Evolutionary conservation across 768 basidiomycete species (phyloP), one percentile per base, ranked within the genome.

Genomic region (Dioszegia hungarica): DNA sequence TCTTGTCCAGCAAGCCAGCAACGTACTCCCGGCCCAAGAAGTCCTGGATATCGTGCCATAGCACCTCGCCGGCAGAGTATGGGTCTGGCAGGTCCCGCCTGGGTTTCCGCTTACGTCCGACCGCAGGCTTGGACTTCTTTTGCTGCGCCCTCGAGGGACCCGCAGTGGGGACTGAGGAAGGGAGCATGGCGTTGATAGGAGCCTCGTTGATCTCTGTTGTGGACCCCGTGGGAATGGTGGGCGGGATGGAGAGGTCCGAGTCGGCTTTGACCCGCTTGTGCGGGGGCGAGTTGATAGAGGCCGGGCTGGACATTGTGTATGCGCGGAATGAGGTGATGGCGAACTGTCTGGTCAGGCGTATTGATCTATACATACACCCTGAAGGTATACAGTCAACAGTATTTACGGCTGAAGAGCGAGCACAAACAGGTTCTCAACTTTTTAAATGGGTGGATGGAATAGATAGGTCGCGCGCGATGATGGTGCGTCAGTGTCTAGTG

Each of bases 51-150:
- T 95, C 90, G 46, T 80, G 82, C 76, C 82, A 84, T 27, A 88
- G 77, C 11, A 92, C 86, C 66, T 91, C 89, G 22, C 86, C 87
- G 15, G 82, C 63, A 2, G 89, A 86, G 66, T 82, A 86, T 0
- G 82, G 79, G 45, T 89, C 89, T 1, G 84, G 83, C 1, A 81
- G 57, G 1, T 66, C 49, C 25, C 69, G 63, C 63, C 31, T 74
- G 77, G 76, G 80, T 75, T 68, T 77, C 67, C 50, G 57, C 33
- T 64, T 59, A 58, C 61, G 60, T 36, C 50, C 38, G 38, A 52
- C 54, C 17, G 36, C 22, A 10, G 25, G 25, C 22, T 54, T 56
- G 9, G 44, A 22, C 43, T 38, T 55, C 20, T 31, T 41, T 20
- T 24, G 28, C 25, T 29, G 41, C 14, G 19, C 33, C 6, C 25